Conservation (phyloP, 176 grass and related monocot species). For the Thalia dealbata region DNA sequence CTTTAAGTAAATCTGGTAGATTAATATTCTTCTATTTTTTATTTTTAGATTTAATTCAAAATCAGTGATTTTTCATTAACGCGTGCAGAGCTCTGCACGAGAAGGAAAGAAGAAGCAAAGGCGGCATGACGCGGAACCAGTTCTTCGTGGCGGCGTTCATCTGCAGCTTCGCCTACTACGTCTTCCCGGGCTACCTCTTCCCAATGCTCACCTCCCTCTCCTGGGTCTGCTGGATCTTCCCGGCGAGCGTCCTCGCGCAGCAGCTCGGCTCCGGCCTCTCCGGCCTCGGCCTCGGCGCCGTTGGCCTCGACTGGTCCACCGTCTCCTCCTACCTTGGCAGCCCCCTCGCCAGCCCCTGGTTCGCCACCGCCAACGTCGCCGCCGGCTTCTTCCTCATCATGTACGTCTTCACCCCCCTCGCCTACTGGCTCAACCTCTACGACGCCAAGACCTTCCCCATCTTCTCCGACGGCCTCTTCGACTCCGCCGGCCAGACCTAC, state of each 20-base stretch:
- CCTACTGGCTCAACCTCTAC: constrained; percentile 74
- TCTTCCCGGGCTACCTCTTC: constrained; percentile 82
- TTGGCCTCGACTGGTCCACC: constrained; percentile 72
- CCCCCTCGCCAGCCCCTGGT: constrained; percentile 94
- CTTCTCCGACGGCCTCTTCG: constrained; percentile 78
- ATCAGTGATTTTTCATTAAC: background rate
- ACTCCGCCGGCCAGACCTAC: constrained; percentile 37
- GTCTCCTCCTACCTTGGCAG: constrained; percentile 77
- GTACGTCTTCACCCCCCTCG: constrained; percentile 59
- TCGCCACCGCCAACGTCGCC: constrained; percentile 73
- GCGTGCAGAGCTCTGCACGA: constrained; percentile 65
- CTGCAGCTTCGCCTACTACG: constrained; percentile 75
- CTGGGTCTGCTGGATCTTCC: constrained; percentile 88
- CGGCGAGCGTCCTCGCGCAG: constrained; percentile 53
- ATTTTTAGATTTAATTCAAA: too few relatives aligned
- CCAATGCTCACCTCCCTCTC: constrained; percentile 92
- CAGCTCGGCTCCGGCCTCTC: constrained; percentile 69
- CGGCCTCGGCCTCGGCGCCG: constrained; percentile 59
- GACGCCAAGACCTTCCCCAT: constrained; percentile 66
- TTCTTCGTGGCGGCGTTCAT: constrained; percentile 76
- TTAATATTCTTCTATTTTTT: too few relatives aligned
- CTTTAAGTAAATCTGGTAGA: too few relatives aligned
- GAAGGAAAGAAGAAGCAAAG: constrained; percentile 49
- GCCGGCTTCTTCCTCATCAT: constrained; percentile 60
- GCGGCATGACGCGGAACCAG: constrained; percentile 60